Evolutionary conservation across 208 protist genomes (phyloP), one percentile per base, ranked within the genome.

Genomic region (Phytomonas sp.): DNA sequence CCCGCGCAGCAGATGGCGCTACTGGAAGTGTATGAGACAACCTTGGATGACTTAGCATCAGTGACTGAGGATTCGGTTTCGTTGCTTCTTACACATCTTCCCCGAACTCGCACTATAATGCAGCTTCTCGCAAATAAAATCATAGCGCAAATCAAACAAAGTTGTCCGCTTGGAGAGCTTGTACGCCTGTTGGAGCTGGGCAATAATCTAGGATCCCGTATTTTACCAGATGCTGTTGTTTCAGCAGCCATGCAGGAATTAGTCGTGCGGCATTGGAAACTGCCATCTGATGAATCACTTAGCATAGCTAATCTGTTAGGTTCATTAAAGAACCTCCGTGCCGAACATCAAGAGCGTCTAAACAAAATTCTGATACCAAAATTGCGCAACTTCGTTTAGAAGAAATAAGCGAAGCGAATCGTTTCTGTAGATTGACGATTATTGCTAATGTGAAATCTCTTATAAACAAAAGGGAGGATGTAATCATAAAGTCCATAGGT

Each of bases 211-310:
- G 85, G 84, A n/a, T 66, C 51, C 30, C 68, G 51, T 15, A 76
- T 85, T 34, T 26, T 95, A 66, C 72, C 75, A 28, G 85, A 95
- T 65, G 83, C 85, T 2, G 77, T 81, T 17, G 82, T 93, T 4
- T 79, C 79, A 8, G 84, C 85, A 17, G 76, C 80, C 9, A 75
- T 95, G 66, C 79, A 83, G 61, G 87, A 91, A 73, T 75, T 95
- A 17, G 70, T 77, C 20, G 65, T 73, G 53, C 82, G 81, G 9
- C 77, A 88, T 31, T 62, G 77, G 40, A 61, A 62, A 8, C 69
- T 80, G 60, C 68, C 76, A 9, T 53, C 67, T 13, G 75, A 78
- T 34, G 76, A 81, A 4, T 72, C 81, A 31, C 43, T 76, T 56
- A 71, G 33, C 33, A 33, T 89, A 60, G 78, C 70, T 46, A 62